Evolutionary conservation across 768 basidiomycete genomes (phyloP).

Genomic region (Russula sp.): DNA sequence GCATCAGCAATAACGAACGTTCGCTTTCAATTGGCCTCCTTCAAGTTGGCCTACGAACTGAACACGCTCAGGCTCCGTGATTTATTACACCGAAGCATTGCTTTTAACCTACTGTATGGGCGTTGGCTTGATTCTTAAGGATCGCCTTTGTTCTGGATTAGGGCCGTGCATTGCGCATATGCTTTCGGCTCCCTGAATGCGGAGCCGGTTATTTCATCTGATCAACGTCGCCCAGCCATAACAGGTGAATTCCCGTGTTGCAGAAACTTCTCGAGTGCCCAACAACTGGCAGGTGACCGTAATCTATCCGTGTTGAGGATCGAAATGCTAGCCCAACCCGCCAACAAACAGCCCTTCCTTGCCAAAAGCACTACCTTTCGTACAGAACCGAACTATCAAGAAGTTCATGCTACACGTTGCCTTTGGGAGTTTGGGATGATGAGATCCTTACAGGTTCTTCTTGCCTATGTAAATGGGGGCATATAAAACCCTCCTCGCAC

Average conservation of each 20-base stretch:
- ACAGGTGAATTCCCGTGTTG: neutral
- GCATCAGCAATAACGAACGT: neutral
- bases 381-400: slow-evolving; percentile 10
- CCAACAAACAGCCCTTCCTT: neutral
- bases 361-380: neutral
- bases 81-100: neutral
- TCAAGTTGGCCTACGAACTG: no score
- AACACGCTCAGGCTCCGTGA: neutral
- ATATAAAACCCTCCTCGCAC: slow-evolving; percentile 7
- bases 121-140: no score
- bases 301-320: neutral
- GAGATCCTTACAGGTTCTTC: neutral
- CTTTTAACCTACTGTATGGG: no score
- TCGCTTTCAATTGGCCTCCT: no score
- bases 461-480: neutral
- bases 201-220: neutral
- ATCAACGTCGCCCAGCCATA: neutral
- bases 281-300: neutral
- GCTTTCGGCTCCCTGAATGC: slow-evolving; percentile 3
- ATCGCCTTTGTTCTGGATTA: neutral
- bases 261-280: neutral
- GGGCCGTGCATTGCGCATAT: no score
- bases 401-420: neutral
- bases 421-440: no score
- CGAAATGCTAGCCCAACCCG: neutral